Evolutionary conservation across 257 asterid species (phyloP).

Genomic region (Salvia rosmarinus): DNA sequence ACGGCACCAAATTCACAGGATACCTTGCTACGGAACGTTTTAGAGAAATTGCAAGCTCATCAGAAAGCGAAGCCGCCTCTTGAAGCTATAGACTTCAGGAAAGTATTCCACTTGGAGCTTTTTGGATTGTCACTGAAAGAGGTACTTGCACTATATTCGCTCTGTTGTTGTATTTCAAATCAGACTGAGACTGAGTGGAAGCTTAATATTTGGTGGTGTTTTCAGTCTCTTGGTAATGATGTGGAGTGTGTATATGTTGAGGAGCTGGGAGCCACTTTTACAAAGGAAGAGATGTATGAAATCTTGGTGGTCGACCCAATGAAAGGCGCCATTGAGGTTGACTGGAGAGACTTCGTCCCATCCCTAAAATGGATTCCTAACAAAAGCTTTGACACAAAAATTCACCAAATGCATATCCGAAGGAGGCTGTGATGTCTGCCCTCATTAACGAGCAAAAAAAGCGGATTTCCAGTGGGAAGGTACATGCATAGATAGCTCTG

Average conservation of each 20-base stretch:
- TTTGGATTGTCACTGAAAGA: conserved; percentile 71
- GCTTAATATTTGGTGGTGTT: background rate
- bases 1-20: conserved; percentile 66
- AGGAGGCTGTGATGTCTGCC: conserved; percentile 73
- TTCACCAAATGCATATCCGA: conserved; percentile 46
- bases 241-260: conserved; percentile 63
- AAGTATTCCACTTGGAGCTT: conserved; percentile 68
- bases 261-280: conserved; percentile 52
- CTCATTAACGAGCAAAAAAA: conserved; percentile 60
- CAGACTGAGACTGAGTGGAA: background rate
- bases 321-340: conserved; percentile 93
- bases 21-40: conserved; percentile 45
- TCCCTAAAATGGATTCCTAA: conserved; percentile 82
- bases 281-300: conserved; percentile 55
- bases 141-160: conserved; percentile 40
- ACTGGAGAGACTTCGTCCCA: conserved; percentile 96
- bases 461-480: conserved; percentile 69
- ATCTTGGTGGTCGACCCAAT: conserved; percentile 65
- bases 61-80: conserved; percentile 43
- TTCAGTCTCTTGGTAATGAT: conserved; percentile 72
- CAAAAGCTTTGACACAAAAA: conserved; percentile 52
- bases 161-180: background rate
- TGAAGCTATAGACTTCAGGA: conserved; percentile 65
- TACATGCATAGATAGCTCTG: conserved; percentile 21
- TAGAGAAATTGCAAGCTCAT: conserved; percentile 42